Conservation (phyloP, 2,329 filamentous ascomycete genomes). For the Aspergillus melleus region DNA sequence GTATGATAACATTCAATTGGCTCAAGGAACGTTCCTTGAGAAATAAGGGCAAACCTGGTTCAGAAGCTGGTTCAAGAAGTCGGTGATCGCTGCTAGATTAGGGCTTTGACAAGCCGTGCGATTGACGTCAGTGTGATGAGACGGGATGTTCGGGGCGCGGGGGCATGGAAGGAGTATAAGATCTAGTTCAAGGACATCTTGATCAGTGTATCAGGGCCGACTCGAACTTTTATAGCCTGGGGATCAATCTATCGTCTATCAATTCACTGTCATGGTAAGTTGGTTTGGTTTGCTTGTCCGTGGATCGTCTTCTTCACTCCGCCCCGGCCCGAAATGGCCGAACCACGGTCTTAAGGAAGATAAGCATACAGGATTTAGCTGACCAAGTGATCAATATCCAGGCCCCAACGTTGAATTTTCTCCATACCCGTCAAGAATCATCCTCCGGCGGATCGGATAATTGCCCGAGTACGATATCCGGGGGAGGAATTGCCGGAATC, state of each 20-base stretch:
- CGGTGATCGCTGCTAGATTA: constrained; percentile 4
- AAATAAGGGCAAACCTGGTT: not conserved
- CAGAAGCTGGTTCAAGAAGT: not conserved
- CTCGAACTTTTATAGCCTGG: not conserved
- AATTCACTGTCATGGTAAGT: not conserved
- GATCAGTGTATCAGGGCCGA: not conserved
- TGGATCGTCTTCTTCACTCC: too few relatives aligned
- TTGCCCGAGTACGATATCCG: constrained; percentile 30
- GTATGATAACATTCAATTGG: too few relatives aligned
- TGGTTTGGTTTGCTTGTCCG: not conserved
- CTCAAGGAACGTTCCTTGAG: not conserved
- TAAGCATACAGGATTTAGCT: not conserved
- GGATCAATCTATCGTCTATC: not conserved
- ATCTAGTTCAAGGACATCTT: not conserved
- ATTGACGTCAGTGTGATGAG: constrained; percentile 14
- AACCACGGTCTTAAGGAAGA: too few relatives aligned
- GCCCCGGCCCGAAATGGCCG: too few relatives aligned
- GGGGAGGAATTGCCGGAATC: constrained; percentile 41
- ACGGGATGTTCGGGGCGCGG: not conserved
- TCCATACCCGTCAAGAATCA: constrained; percentile 25
- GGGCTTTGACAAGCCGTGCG: constrained; percentile 5
- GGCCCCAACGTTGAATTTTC: constrained; percentile 20
- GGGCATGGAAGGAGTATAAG: not conserved
- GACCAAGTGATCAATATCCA: constrained; percentile 2
- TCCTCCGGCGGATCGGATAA: constrained; percentile 5